A percentile compares a stretch with the other conserved stretches of the same genome.
These are phyloP conservation scores for Pelargonium fulgidum DNA, from an alignment of 441 rosid species.

Conservation along the genomic window DNA sequence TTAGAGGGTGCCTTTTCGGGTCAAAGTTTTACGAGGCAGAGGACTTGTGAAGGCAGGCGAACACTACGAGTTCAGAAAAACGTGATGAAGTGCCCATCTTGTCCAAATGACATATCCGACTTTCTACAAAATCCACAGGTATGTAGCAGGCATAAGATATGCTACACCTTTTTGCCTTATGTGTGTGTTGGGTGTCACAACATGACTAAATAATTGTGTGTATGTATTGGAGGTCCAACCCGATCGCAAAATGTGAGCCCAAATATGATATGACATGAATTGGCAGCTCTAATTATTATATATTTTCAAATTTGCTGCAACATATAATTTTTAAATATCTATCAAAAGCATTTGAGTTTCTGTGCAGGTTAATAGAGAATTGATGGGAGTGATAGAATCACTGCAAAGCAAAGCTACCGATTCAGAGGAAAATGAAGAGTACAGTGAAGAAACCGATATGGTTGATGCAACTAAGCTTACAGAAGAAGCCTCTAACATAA, in stretches of 20 bases:
- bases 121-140: conserved; percentile 21
- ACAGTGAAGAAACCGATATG: neutral
- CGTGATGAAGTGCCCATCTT: conserved; percentile 21
- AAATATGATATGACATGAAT: neutral
- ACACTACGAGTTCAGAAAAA: conserved; percentile 17
- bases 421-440: neutral
- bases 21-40: conserved; percentile 21
- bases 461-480: neutral
- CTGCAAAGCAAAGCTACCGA: conserved; percentile 9
- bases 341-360: neutral
- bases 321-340: neutral
- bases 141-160: neutral
- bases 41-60: conserved; percentile 14
- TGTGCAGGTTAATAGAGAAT: conserved; percentile 21
- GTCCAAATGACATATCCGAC: conserved; percentile 19
- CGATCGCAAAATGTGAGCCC: neutral
- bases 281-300: neutral
- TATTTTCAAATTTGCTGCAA: neutral
- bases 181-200: neutral
- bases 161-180: neutral
- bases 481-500: neutral
- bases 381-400: conserved; percentile 22
- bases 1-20: conserved; percentile 38
- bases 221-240: neutral
- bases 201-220: neutral